These are phyloP conservation scores for Candida sonorensis DNA, from an alignment of 805 yeast species.

Conservation along the genomic window DNA sequence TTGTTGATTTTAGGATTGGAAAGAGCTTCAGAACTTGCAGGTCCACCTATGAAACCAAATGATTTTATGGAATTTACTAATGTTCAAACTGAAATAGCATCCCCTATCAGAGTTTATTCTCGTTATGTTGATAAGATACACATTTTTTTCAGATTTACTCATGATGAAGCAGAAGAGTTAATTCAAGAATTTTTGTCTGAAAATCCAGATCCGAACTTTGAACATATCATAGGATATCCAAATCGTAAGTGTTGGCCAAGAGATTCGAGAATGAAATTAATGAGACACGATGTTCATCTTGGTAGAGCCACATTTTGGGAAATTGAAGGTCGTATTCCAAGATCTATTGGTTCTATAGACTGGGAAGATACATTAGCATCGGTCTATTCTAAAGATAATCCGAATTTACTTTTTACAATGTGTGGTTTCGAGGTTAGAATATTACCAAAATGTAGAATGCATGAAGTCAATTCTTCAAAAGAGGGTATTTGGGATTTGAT, in stretches of 20 bases:
- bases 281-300: slow-evolving; percentile 85
- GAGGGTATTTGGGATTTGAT: slow-evolving; percentile 93
- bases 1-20: slow-evolving; percentile 76
- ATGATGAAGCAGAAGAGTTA: slow-evolving; percentile 68
- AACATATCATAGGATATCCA: slow-evolving; percentile 76
- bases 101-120: slow-evolving; percentile 75
- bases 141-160: slow-evolving; percentile 67
- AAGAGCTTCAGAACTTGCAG: slow-evolving; percentile 83
- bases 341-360: slow-evolving; percentile 58
- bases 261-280: slow-evolving; percentile 82
- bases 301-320: slow-evolving; percentile 96
- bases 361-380: slow-evolving; percentile 84
- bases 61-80: slow-evolving; percentile 70
- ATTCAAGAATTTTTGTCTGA: slow-evolving; percentile 71
- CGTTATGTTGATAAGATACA: slow-evolving; percentile 81
- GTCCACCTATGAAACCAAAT: slow-evolving; percentile 63
- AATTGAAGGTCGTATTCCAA: slow-evolving; percentile 69
- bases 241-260: slow-evolving; percentile 93
- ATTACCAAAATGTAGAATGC: slow-evolving; percentile 61
- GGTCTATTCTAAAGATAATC: slow-evolving; percentile 85
- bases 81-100: slow-evolving; percentile 48
- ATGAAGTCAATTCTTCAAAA: slow-evolving; percentile 42
- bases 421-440: slow-evolving; percentile 94
- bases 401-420: slow-evolving; percentile 82
- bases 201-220: slow-evolving; percentile 90